Conservation (phyloP, 106 monocot genomes). For the Phalaenopsis aphrodite region DNA sequence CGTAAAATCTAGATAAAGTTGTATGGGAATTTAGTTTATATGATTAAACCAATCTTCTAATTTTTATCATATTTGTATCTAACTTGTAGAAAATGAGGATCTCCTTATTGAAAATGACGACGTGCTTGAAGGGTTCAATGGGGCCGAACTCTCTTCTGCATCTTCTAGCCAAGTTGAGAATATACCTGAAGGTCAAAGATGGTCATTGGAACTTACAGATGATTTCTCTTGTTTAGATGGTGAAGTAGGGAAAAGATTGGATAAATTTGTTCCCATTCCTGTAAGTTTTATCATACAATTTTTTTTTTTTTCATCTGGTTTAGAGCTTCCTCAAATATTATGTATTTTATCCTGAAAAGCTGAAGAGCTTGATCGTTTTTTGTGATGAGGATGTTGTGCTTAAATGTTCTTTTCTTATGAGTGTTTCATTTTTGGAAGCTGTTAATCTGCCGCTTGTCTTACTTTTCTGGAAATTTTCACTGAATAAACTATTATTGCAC, state of each 20-base stretch:
- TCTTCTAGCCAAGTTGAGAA: constrained; percentile 53
- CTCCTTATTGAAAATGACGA: constrained; percentile 16
- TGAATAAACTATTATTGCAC: not conserved
- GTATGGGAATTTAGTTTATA: not conserved
- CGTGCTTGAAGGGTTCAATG: constrained; percentile 8
- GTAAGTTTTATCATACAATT: constrained; percentile 34
- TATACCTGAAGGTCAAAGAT: constrained; percentile 20
- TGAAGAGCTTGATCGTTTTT: not conserved
- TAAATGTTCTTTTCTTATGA: not conserved
- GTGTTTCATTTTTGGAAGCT: not conserved
- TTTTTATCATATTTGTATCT: constrained; percentile 2
- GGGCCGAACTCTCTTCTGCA: constrained; percentile 26
- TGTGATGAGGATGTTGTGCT: not conserved
- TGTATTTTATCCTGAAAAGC: not conserved
- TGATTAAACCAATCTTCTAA: not conserved
- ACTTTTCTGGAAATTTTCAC: not conserved
- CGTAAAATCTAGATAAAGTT: not conserved
- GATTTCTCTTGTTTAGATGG: constrained; percentile 61
- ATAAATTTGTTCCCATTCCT: constrained; percentile 67
- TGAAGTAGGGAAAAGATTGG: constrained; percentile 82
- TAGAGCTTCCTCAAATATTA: not conserved
- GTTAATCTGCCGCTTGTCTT: not conserved
- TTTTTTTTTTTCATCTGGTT: not conserved
- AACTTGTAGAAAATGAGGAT: constrained; percentile 20
- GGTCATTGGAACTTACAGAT: constrained; percentile 48